Evolutionary conservation across 2,329 filamentous ascomycete species (phyloP).

Genomic region (Botrytis hyacinthi): DNA sequence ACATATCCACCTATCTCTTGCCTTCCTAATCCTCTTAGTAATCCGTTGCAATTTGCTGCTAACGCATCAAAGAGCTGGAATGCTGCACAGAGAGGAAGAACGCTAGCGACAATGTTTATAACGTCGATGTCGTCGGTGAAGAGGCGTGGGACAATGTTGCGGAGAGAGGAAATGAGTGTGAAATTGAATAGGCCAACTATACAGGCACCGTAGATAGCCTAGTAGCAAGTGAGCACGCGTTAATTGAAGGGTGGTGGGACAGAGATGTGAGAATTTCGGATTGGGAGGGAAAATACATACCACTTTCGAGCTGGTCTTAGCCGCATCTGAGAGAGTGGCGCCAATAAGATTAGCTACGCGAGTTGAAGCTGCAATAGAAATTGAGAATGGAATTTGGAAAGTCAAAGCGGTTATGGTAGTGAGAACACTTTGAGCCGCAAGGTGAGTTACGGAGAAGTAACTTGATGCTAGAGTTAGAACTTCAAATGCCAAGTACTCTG

Average conservation of each 20-base stretch:
- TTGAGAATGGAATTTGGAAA: slow-evolving; percentile 89
- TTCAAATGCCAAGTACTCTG: slow-evolving; percentile 92
- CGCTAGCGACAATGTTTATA: slow-evolving; percentile 62
- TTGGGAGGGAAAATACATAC: slow-evolving; percentile 26
- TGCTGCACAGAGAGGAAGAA: slow-evolving; percentile 77
- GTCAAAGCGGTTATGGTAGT: slow-evolving; percentile 75
- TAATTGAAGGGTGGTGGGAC: slow-evolving; percentile 1
- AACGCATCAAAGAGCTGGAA: slow-evolving; percentile 90
- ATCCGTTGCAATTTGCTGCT: slow-evolving; percentile 75
- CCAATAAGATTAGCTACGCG: slow-evolving; percentile 91
- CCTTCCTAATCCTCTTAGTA: slow-evolving; percentile 81
- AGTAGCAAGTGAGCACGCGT: slow-evolving; percentile 20
- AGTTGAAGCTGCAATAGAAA: slow-evolving; percentile 84
- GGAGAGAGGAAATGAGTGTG: slow-evolving; percentile 63
- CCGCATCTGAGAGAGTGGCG: slow-evolving; percentile 75
- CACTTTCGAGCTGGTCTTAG: slow-evolving; percentile 77
- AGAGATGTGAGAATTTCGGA: not conserved
- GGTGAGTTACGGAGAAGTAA: slow-evolving; percentile 72
- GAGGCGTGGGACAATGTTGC: slow-evolving; percentile 71
- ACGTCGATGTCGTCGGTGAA: slow-evolving; percentile 75
- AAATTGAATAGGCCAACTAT: slow-evolving; percentile 80
- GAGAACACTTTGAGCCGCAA: slow-evolving; percentile 86
- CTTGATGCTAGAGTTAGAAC: slow-evolving; percentile 80
- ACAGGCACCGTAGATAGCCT: slow-evolving; percentile 61
- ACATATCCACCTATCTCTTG: slow-evolving; percentile 89